Base-by-base conservation (phyloP, 169 alveolate species). In the Plasmodium billcollinsi region DNA sequence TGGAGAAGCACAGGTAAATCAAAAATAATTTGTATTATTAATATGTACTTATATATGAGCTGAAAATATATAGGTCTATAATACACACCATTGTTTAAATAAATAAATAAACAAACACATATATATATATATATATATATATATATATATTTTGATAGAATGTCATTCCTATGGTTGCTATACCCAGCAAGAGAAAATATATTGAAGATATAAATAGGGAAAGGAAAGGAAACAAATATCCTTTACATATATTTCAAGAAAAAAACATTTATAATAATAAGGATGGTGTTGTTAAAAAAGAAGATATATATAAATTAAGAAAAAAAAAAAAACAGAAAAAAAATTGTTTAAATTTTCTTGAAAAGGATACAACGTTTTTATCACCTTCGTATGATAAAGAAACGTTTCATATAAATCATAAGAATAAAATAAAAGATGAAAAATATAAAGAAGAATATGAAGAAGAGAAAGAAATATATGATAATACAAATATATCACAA, bases 141-240 rank as follows among this genome's bases (percentile, higher is more conserved):
- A 29, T 71, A 7, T 9, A 39, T 43, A 15, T 56, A 43, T 80
- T 49, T 56, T 26, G 20, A 71, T 71, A 80, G 90, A 69, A 80
- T 6, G 58, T 80, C 9, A 69, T 80, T 39, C 90, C 90, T 61
- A 33, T 80, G 85, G 74, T 80, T 21, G 85, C 90, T 56, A 21
- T 80, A 45, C 74, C 90, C 4, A 80, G 90, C 72, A 80, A 69
- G 54, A 58, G 90, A 15, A 67, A 80, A 50, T 50, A 80, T 47
- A 49, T 80, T 52, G 45, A 66, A 54, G 74, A 65, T 12, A 3
- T 21, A 47, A 49, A 12, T 45, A 52, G 24, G 49, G 65, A 9
- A 56, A 26, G 52, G 33, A 70, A 20, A 26, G 26, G 21, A 14
- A 18, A 21, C 15, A 15, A 9, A 69, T 65, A 11, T 26, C 45